Base-by-base conservation (phyloP, 768 basidiomycete genomes). In the Suillus cothurnatus region DNA sequence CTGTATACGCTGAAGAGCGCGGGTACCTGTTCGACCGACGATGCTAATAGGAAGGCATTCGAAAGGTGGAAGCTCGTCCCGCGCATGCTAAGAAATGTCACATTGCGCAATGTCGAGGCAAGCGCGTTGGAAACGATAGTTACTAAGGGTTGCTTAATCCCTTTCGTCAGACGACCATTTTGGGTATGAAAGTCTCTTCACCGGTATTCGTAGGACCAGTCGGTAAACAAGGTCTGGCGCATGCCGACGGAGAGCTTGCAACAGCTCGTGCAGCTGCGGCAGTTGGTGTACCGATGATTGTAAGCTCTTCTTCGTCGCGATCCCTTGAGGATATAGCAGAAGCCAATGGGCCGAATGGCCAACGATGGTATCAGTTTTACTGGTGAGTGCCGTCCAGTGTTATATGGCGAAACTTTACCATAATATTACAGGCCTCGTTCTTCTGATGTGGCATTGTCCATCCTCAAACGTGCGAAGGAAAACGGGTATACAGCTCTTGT, bases 1-100 rank as follows among this genome's bases (percentile, higher is more conserved):
- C 76, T 83, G 73, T 94, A 92, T 70, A 86, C 89, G 6, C 81
- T 81, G 62, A 90, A 89, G 56, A 87, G 85, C 68, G 92, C 93
- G 5, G 93, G 93, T 0, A 84, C 85, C 6, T 78, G 80, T 64
- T 79, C 82, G 32, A 94, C 93, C 4, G 84, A 88, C 72, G 79
- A 75, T 34, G 86, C 85, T 66, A 94, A 94, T 70, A 79, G 82
- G 55, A 82, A 84, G 66, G 85, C 86, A 0, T 83, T 86, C 70
- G 82, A 84, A 65, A 74, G 78, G 21, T 86, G 84, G 82, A 79
- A 81, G 47, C 85, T 89, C 67, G 74, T 88, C 26, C 86, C 86
- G 11, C 80, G 84, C 14, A 78, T 86, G 78, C 80, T 87, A n/a
- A 82, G 85, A 11, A 82, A 87, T 67, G 82, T 80, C 0, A 82